Conservation (phyloP, 129 eudicot species). For the Calendula officinalis region DNA sequence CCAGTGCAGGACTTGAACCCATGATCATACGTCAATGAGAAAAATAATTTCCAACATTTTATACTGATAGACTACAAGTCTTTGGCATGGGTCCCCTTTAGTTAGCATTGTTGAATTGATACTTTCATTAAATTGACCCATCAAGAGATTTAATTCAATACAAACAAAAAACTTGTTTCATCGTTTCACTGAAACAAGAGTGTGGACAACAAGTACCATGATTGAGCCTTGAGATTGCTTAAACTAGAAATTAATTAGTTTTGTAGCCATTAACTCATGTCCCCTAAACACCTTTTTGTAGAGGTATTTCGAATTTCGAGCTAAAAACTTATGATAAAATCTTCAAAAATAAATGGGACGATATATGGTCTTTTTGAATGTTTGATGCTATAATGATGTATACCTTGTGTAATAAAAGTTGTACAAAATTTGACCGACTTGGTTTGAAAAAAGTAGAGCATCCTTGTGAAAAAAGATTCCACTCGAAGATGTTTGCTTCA, state of each 20-base stretch:
- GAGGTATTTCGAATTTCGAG: not conserved
- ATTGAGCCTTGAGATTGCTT: slow-evolving; percentile 29
- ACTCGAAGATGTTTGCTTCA: slow-evolving; percentile 40
- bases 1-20: too few relatives aligned
- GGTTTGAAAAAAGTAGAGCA: slow-evolving; percentile 22
- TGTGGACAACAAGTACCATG: slow-evolving; percentile 19
- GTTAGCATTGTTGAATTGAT: slow-evolving; percentile 18
- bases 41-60: too few relatives aligned
- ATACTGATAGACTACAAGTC: too few relatives aligned
- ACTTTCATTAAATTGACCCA: slow-evolving; percentile 9
- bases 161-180: slow-evolving; percentile 22
- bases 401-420: slow-evolving; percentile 9
- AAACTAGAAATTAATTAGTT: slow-evolving; percentile 23
- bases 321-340: too few relatives aligned
- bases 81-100: not conserved
- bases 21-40: too few relatives aligned
- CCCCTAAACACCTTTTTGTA: slow-evolving; percentile 8
- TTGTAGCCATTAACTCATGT: slow-evolving; percentile 28
- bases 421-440: slow-evolving; percentile 18
- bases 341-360: not conserved
- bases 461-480: slow-evolving; percentile 29
- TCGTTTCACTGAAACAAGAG: slow-evolving; percentile 28
- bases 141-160: slow-evolving; percentile 11
- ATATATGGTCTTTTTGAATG: not conserved
- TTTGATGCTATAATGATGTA: not conserved